A percentile compares a stretch with the other conserved stretches of the same genome.
These are phyloP conservation scores for Phoma sp. DNA, from an alignment of 2,329 filamentous ascomycete genomes.

Conservation along the genomic window DNA sequence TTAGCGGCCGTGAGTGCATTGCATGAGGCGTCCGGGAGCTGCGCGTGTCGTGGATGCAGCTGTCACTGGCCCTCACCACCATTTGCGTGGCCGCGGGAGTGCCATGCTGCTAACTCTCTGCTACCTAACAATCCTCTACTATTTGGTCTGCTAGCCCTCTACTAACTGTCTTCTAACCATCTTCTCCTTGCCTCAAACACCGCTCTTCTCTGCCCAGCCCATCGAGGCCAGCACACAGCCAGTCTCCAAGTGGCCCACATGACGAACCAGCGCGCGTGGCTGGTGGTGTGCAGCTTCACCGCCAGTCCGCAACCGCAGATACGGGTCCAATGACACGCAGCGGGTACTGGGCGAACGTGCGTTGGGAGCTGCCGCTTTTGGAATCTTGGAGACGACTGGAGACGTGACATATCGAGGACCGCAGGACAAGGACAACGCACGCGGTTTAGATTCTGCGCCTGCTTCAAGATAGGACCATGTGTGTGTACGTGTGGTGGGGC, in stretches of 20 bases:
- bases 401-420: slow-evolving; percentile 5
- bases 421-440: slow-evolving; percentile 34
- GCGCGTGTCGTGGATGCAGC: slow-evolving; percentile 21
- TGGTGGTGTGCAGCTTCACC: slow-evolving; percentile 29
- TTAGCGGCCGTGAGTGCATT: slow-evolving; percentile 29
- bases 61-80: slow-evolving; percentile 2
- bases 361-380: slow-evolving; percentile 23
- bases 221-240: neutral
- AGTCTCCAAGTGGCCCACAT: slow-evolving; percentile 14
- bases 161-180: neutral
- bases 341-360: slow-evolving; percentile 31
- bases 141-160: too few species aligned
- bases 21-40: slow-evolving; percentile 18
- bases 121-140: too few species aligned
- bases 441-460: slow-evolving; percentile 26
- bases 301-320: slow-evolving; percentile 31
- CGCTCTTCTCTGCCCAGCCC: slow-evolving; percentile 29
- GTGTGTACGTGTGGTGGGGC: slow-evolving; percentile 7
- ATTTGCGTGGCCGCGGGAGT: neutral
- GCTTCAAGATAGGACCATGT: neutral
- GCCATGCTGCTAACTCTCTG: neutral
- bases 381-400: neutral
- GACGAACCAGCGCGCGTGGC: slow-evolving; percentile 12
- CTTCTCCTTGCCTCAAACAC: slow-evolving; percentile 16
- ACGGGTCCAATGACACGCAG: slow-evolving; percentile 27